Base-by-base conservation (phyloP, 2,329 filamentous ascomycete species). In the Exophiala sp. region DNA sequence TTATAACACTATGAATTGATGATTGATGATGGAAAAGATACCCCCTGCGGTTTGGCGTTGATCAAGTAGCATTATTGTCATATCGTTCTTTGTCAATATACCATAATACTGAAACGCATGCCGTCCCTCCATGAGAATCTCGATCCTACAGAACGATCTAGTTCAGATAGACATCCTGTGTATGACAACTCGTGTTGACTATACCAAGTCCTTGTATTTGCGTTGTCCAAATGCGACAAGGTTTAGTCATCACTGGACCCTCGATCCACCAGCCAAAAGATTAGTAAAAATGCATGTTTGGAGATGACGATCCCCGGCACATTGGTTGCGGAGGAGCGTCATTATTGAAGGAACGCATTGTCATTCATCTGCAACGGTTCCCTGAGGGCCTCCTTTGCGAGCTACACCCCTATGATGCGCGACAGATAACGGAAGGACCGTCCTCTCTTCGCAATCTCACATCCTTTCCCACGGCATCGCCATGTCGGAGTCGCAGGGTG, bases 401-500 rank as follows among this genome's bases (percentile, higher is more conserved):
- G 5, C 24, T 29, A 29, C 24, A 29, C 2, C 24, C 24, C 24
- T 29, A 29, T 29, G 2, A 29, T 29, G 24, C 7, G 24, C 24
- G 5, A 29, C 24, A 29, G 24, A 5, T 29, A 8, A 29, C 24
- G 7, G 7, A 8, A 29, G 5, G 5, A 29, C 24, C 7, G 24
- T 8, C 24, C 5, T 29, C 16, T 5, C 24, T 29, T 29, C 24
- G 24, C 24, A 8, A 40, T 34, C 33, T 11, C 8, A 32, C 3
- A 34, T 35, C 18, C 20, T 16, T 7, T 8, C 5, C 1, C 9
- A 16, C 33, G 20, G 16, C 9, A 9, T 33, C 29, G 24, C 21
- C 38, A 59, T 55, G 50, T 46, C 53, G 5, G 29, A n/a, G 12
- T 11, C 36, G 18, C 43, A 16, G 16, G 54, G 49, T 48, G 54